Percentiles rank a stretch among this genome's conserved stretches.
phyloP scores from a whole-genome alignment of 2,329 filamentous ascomycete genomes.

The Cladophialophora immunda region DNA sequence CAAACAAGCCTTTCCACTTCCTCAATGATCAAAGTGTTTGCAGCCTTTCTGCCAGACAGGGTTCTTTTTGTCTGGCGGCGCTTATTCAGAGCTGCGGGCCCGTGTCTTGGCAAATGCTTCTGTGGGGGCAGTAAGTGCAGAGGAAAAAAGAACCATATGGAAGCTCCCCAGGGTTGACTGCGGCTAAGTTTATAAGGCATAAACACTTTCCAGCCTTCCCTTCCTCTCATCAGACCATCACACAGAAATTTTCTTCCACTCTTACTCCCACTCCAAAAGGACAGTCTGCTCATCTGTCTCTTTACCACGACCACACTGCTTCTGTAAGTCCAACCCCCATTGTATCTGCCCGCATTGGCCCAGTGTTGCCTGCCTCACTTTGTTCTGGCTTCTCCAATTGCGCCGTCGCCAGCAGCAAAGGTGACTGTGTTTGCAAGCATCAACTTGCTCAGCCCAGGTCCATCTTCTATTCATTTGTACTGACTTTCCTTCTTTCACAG shows the following conservation, averaged over 20 bases:
- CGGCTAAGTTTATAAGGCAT: constrained; percentile 11
- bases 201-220: constrained; percentile 15
- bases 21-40: background rate
- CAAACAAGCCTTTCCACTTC: background rate
- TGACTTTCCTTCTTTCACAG: constrained; percentile 25
- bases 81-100: background rate
- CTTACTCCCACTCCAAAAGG: constrained; percentile 1
- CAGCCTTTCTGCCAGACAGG: background rate
- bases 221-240: constrained; percentile 9
- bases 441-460: background rate
- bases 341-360: background rate
- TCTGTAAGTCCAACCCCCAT: constrained; percentile 10
- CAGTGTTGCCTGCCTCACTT: background rate
- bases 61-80: background rate
- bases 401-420: background rate
- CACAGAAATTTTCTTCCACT: constrained; percentile 9
- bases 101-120: background rate
- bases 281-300: constrained; percentile 13
- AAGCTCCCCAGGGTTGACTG: constrained; percentile 5
- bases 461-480: constrained; percentile 17
- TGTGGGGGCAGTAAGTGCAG: background rate
- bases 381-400: constrained; percentile 4
- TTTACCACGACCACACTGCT: background rate
- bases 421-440: background rate
- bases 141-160: constrained; percentile 10